Evolutionary conservation across 2,329 filamentous ascomycete species (phyloP).

Genomic region (Alternaria hordeiaustralica): DNA sequence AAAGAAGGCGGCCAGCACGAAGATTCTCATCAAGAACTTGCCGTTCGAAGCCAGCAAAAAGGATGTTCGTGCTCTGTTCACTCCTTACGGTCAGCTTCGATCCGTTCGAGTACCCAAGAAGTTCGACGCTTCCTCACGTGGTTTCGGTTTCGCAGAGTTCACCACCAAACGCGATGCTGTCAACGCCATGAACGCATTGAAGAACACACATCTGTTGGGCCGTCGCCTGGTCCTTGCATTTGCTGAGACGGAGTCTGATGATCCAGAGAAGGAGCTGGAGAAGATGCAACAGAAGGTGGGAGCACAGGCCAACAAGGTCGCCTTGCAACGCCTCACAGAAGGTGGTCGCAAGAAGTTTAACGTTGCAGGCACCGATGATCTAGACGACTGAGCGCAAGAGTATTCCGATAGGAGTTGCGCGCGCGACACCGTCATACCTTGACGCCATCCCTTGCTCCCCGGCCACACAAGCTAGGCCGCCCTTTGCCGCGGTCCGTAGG

Average conservation of each 20-base stretch:
- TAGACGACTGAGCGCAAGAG: slow-evolving; percentile 46
- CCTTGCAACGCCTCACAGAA: slow-evolving; percentile 84
- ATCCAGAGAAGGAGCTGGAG: slow-evolving; percentile 94
- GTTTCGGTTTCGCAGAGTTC: slow-evolving; percentile 97
- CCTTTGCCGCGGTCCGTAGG: slow-evolving; percentile 39
- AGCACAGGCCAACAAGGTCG: slow-evolving; percentile 87
- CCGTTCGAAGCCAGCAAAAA: slow-evolving; percentile 92
- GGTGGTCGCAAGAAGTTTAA: slow-evolving; percentile 87
- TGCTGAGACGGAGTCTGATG: slow-evolving; percentile 84
- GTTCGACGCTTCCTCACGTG: slow-evolving; percentile 85
- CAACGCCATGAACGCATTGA: slow-evolving; percentile 88
- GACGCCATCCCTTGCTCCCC: slow-evolving; percentile 43
- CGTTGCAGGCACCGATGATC: slow-evolving; percentile 72
- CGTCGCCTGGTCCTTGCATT: slow-evolving; percentile 90
- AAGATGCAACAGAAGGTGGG: slow-evolving; percentile 97
- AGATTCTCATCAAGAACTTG: slow-evolving; percentile 97
- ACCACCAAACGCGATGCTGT: slow-evolving; percentile 86
- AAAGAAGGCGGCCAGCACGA: slow-evolving; percentile 83
- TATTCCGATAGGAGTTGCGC: slow-evolving; percentile 36
- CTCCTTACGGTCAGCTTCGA: slow-evolving; percentile 88
- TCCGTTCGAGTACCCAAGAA: slow-evolving; percentile 95
- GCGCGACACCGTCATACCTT: slow-evolving; percentile 41
- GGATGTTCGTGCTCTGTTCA: slow-evolving; percentile 84
- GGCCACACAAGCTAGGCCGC: slow-evolving; percentile 41
- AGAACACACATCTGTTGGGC: slow-evolving; percentile 91